Evolutionary conservation across 2,329 filamentous ascomycete genomes (phyloP), one percentile per base, ranked within the genome.

Genomic region (Bipolaris bicolor): DNA sequence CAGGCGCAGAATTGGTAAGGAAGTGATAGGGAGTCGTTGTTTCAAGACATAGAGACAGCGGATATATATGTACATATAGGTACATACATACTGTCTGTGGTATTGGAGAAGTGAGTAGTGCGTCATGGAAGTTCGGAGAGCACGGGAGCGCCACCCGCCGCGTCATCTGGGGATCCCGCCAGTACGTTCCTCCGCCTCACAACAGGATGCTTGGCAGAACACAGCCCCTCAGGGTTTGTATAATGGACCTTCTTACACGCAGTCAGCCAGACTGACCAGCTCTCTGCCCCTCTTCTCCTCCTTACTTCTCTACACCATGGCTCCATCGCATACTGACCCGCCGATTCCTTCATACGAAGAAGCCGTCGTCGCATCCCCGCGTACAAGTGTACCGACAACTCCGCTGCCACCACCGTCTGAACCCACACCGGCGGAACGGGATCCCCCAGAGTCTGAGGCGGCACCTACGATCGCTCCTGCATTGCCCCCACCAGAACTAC

Each of bases 331-430:
- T 20, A 15, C 33, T 15, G 13, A 36, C 9, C 50, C 64, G 22
- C 53, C 62, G 3, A 65, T 68, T 51, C 65, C 65, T 7, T 64
- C 65, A 2, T 68, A 68, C 20, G 57, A 62, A 16, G 62, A 64
- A 40, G 63, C 60, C 29, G 61, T 53, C 24, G 31, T 39, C 26
- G 45, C 40, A 45, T 46, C 50, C 33, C 37, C 50, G 46, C 31
- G 52, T 24, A 31, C 44, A 29, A 48, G 18, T 29, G 24, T 15
- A 11, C 20, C 39, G 34, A 34, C 43, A 1, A 3, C 44, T 34
- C 48, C 58, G 20, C 48, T 57, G 13, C 44, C 26, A 24, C 39
- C 31, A 13, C 24, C 31, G 6, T 31, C 45, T 15, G 48, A 60
- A 1, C 45, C 50, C 36, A 49, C 26, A 31, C 22, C 3, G 26